Evolutionary conservation across 176 grass and related monocot genomes (phyloP), one percentile per base, ranked within the genome.

Genomic region (Bothriochloa decipiens): DNA sequence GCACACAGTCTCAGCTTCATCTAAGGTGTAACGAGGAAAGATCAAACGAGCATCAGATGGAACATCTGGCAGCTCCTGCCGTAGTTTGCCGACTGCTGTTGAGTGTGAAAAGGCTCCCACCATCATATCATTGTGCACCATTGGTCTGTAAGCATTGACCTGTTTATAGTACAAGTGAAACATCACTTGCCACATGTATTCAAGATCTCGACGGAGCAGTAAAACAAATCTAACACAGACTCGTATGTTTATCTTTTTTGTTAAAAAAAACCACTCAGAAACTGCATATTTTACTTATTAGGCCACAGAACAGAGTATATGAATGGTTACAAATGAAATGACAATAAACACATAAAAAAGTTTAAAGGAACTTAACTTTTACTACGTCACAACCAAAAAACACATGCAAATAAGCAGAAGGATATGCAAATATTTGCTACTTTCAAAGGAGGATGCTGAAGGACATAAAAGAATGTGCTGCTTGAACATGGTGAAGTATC

Each of bases 91-190:
- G 17, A 98, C 96, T 87, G 93, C 89, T 15, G 96, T 98, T 79
- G 96, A 98, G 80, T 98, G 93, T 18, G 96, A 96, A 90, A 98
- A 96, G 72, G 88, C 93, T 78, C 96, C 96, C 87, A 94, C 70
- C 96, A 98, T 95, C 96, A 98, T 95, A 86, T 94, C 89, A 87
- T 89, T 79, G 53, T 95, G 96, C 84, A 95, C 46, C 96, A 98
- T 98, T 75, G 93, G 69, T 76, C 96, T 91, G 84, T 90, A 98
- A 40, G 85, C 77, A 89, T 94, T 89, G 22, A 98, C 93, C 96
- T 98, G 86, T 86, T 85, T 40, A 81, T 25, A 70, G 85, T 70
- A 74, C 66, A 43, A 42, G 28, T 76, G 33, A 78, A 83, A 88
- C 17, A 35, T 78, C 4, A 5, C 12, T 28, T 36, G 20, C 13